Evolutionary conservation across 495 filamentous ascomycete genomes (phyloP).

Genomic region (Podospora fimiseda): DNA sequence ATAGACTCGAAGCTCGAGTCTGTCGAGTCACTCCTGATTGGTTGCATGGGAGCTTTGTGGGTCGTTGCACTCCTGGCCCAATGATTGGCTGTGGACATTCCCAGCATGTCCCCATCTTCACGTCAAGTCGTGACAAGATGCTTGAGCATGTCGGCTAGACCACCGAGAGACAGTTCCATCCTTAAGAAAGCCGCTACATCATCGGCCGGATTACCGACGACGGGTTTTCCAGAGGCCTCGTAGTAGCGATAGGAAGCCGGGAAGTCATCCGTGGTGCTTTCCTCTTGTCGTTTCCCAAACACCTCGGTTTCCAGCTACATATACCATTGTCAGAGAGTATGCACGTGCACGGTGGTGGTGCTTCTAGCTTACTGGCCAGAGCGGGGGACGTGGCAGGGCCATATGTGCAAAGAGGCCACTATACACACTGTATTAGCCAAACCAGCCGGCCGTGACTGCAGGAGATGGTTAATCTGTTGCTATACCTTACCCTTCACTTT

Average conservation of each 20-base stretch:
- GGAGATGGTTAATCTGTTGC: slow-evolving; percentile 6
- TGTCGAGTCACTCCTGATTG: no score
- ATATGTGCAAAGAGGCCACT: background rate
- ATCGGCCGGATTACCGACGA: slow-evolving; percentile 7
- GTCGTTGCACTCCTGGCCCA: no score
- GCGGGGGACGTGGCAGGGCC: background rate
- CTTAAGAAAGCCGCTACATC: slow-evolving; percentile 8
- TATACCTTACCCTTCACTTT: slow-evolving; percentile 4
- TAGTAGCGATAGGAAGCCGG: slow-evolving; percentile 12
- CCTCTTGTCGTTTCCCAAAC: slow-evolving; percentile 3
- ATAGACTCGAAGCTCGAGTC: no score
- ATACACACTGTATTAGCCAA: slow-evolving; percentile 1
- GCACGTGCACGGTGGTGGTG: background rate
- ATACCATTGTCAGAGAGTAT: slow-evolving; percentile 1
- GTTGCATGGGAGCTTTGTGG: no score
- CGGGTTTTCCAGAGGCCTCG: slow-evolving; percentile 3
- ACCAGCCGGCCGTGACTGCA: slow-evolving; percentile 4
- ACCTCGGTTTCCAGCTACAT: slow-evolving; percentile 7
- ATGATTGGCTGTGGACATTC: no score
- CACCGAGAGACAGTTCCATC: slow-evolving; percentile 12
- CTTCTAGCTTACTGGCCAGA: background rate
- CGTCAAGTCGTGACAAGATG: no score
- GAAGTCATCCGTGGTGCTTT: slow-evolving; percentile 6
- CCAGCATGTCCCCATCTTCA: no score
- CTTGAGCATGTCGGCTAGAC: slow-evolving; percentile 6